phyloP scores from a whole-genome alignment of 441 rosid species.

The Corymbia citriodora region DNA sequence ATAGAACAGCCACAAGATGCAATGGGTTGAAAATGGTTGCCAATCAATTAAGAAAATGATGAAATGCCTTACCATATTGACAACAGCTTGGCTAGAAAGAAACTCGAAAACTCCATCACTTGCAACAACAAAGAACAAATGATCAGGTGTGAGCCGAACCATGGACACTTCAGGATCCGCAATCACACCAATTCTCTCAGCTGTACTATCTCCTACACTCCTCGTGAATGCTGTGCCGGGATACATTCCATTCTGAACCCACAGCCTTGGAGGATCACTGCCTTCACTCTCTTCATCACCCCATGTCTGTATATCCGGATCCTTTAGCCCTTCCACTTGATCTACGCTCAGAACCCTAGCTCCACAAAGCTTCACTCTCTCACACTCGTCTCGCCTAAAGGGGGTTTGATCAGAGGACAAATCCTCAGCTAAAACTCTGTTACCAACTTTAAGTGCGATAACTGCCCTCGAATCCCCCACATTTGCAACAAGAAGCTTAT shows the following conservation, averaged over 20 bases:
- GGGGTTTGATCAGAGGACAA: conserved; percentile 96
- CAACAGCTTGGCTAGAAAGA: conserved; percentile 85
- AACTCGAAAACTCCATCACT: conserved; percentile 98
- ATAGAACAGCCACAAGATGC: neutral
- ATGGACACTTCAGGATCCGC: conserved; percentile 77
- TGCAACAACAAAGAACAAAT: conserved; percentile 85
- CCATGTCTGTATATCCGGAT: conserved; percentile 75
- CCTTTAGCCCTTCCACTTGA: conserved; percentile 88
- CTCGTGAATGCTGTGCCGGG: conserved; percentile 93
- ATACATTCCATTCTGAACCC: conserved; percentile 91
- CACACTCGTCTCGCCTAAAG: conserved; percentile 86
- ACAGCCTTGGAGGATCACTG: conserved; percentile 89
- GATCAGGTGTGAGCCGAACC: conserved; percentile 57
- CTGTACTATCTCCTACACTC: conserved; percentile 82
- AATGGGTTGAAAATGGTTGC: neutral
- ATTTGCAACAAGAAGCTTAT: conserved; percentile 75
- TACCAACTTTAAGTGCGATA: conserved; percentile 56
- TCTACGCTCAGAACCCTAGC: conserved; percentile 86
- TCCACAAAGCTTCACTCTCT: conserved; percentile 85
- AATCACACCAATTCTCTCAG: conserved; percentile 80
- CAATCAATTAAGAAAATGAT: neutral
- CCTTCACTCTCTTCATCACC: conserved; percentile 87
- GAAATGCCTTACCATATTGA: conserved; percentile 55
- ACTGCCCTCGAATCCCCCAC: conserved; percentile 97
- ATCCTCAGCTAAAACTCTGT: conserved; percentile 55